A percentile compares a stretch with the other conserved stretches of the same genome.
These are phyloP conservation scores for Marasmius sp. DNA, from an alignment of 1,284 basidiomycete species.

Conservation along the genomic window DNA sequence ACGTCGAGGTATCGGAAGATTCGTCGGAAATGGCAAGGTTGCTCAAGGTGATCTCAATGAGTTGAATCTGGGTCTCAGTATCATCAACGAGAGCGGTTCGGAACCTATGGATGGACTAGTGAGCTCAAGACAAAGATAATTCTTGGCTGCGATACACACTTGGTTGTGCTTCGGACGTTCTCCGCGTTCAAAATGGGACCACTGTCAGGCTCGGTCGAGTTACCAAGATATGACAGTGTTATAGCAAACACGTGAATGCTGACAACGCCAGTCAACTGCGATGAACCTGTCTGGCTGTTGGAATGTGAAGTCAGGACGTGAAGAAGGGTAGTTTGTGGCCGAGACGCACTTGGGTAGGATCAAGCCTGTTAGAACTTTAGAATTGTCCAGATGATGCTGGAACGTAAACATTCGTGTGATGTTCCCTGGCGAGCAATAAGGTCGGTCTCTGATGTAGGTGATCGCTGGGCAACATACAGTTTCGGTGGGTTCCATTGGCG, in stretches of 20 bases:
- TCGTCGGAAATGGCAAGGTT: slow-evolving; percentile 21
- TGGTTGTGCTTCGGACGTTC: slow-evolving; percentile 25
- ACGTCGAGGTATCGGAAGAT: slow-evolving; percentile 18
- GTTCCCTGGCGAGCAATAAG: slow-evolving; percentile 5
- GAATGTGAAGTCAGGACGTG: slow-evolving; percentile 8
- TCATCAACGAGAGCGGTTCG: background rate
- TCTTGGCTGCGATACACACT: slow-evolving; percentile 12
- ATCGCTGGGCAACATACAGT: slow-evolving; percentile 4
- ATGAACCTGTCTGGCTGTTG: slow-evolving; percentile 17
- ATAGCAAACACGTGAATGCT: slow-evolving; percentile 29
- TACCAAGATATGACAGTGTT: slow-evolving; percentile 20
- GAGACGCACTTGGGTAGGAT: slow-evolving; percentile 6
- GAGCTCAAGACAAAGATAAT: too few species aligned
- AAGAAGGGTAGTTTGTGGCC: background rate
- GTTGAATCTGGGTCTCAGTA: slow-evolving; percentile 17
- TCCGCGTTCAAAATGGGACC: slow-evolving; percentile 17
- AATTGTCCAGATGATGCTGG: slow-evolving; percentile 15
- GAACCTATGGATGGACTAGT: slow-evolving; percentile 2
- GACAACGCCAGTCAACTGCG: slow-evolving; percentile 13
- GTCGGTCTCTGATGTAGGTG: background rate
- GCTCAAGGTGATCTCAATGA: slow-evolving; percentile 24
- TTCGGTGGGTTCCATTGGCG: slow-evolving; percentile 11
- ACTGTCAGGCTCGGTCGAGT: background rate
- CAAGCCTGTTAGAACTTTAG: slow-evolving; percentile 11
- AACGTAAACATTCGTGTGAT: slow-evolving; percentile 17